These are phyloP conservation scores for Fremontodendron californicum DNA, from an alignment of 345 rosid species.

Conservation along the genomic window DNA sequence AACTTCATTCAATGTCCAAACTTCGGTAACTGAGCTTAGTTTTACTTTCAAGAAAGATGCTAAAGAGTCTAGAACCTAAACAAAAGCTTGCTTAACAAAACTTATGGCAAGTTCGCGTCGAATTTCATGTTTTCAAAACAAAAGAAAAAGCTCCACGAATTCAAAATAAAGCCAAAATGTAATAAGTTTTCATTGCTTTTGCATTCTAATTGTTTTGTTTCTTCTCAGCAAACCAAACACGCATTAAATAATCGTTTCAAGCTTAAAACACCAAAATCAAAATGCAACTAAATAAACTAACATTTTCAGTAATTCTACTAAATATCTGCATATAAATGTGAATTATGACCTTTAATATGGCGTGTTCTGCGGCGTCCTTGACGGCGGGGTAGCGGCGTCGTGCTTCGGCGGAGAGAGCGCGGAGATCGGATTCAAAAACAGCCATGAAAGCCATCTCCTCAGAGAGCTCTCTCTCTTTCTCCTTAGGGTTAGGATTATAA, in stretches of 20 bases:
- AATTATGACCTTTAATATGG: conserved; percentile 67
- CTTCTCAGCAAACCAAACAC: neutral
- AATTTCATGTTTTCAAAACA: neutral
- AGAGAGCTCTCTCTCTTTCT: conserved; percentile 2
- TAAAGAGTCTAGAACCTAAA: neutral
- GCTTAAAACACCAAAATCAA: neutral
- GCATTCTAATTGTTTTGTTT: neutral
- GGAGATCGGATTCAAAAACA: conserved; percentile 94
- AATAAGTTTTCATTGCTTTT: neutral
- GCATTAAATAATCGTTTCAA: neutral
- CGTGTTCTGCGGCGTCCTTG: conserved; percentile 95
- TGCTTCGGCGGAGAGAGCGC: conserved; percentile 95
- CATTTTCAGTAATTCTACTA: conserved; percentile 5
- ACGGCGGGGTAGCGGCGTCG: conserved; percentile 91
- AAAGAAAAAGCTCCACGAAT: neutral
- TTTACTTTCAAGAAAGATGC: neutral
- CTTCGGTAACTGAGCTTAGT: neutral
- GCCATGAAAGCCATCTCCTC: conserved; percentile 83
- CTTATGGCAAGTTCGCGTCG: neutral
- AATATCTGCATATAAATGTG: neutral
- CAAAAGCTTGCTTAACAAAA: neutral
- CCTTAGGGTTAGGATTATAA: neutral
- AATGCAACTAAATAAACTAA: neutral
- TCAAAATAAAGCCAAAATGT: neutral
- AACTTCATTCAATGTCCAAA: neutral